Percentiles rank a stretch among this genome's conserved stretches.
Conservation (phyloP, 306 rosid species). For the Cercis canadensis region DNA sequence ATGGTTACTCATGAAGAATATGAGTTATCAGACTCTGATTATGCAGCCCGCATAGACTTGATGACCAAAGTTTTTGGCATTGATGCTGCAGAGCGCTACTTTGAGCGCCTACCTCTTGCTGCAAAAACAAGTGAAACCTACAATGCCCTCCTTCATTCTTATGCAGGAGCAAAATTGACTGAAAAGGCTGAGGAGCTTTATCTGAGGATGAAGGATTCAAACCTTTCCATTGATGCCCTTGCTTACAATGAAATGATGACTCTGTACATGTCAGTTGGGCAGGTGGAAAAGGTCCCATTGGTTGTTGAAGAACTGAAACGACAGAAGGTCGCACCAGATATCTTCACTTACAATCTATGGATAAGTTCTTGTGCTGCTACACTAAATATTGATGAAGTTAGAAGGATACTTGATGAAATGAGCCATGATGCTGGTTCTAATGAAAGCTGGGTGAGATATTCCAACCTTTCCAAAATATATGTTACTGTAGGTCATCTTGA, state of each 20-base stretch:
- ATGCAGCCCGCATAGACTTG: constrained; percentile 82
- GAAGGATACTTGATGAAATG: constrained; percentile 77
- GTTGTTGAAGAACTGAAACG: constrained; percentile 77
- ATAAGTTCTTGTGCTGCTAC: constrained; percentile 86
- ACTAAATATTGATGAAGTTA: constrained; percentile 63
- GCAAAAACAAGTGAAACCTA: constrained; percentile 77
- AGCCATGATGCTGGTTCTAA: constrained; percentile 52
- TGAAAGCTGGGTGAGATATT: constrained; percentile 74
- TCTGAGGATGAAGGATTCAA: constrained; percentile 60
- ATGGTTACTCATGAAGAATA: constrained; percentile 66
- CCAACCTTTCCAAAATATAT: constrained; percentile 66
- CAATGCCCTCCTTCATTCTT: constrained; percentile 92
- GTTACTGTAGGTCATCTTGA: constrained; percentile 57
- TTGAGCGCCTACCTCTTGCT: constrained; percentile 70
- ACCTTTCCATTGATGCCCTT: constrained; percentile 63
- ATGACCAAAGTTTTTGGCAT: constrained; percentile 92
- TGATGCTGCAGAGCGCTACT: constrained; percentile 91
- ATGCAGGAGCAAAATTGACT: constrained; percentile 72
- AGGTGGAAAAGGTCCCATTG: constrained; percentile 71
- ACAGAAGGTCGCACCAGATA: constrained; percentile 68
- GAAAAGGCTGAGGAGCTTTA: constrained; percentile 86
- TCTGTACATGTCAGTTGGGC: constrained; percentile 85
- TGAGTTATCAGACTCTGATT: constrained; percentile 75
- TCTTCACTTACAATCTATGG: constrained; percentile 92
- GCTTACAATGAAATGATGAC: constrained; percentile 97